phyloP scores from a whole-genome alignment of 2,329 filamentous ascomycete species.

The Fusarium sp. region DNA sequence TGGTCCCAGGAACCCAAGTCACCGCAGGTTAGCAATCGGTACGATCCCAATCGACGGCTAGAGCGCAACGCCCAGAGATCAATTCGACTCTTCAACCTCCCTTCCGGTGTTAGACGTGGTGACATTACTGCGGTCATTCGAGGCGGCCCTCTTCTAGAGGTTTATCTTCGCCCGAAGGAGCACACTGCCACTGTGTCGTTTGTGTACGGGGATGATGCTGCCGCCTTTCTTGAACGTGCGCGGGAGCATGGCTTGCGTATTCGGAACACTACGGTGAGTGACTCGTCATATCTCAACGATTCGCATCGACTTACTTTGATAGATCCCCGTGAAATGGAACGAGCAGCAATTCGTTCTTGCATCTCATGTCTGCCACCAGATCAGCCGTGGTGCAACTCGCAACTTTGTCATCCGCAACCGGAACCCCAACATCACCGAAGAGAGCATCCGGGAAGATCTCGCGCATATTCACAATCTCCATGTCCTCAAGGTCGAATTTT shows the following conservation, averaged over 20 bases:
- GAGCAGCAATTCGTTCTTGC: slow-evolving; percentile 73
- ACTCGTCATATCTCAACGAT: no score
- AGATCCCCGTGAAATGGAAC: slow-evolving; percentile 75
- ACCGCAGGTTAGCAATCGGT: not conserved
- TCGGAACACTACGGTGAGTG: slow-evolving; percentile 68
- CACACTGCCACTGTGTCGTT: slow-evolving; percentile 73
- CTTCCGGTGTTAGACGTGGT: slow-evolving; percentile 67
- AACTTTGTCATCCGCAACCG: slow-evolving; percentile 74
- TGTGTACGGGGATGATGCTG: slow-evolving; percentile 67
- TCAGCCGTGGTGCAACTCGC: slow-evolving; percentile 71
- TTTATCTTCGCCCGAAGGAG: slow-evolving; percentile 68
- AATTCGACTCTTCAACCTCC: slow-evolving; percentile 67
- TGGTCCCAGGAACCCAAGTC: not conserved
- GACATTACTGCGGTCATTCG: slow-evolving; percentile 71
- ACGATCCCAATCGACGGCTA: slow-evolving; percentile 13
- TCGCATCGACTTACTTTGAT: not conserved
- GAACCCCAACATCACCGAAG: slow-evolving; percentile 65
- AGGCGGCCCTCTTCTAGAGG: slow-evolving; percentile 74
- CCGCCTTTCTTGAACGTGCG: slow-evolving; percentile 69
- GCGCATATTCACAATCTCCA: slow-evolving; percentile 83
- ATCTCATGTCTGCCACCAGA: slow-evolving; percentile 68
- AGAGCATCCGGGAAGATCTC: slow-evolving; percentile 72
- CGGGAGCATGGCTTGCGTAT: slow-evolving; percentile 73
- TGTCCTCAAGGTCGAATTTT: slow-evolving; percentile 70
- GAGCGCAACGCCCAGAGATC: slow-evolving; percentile 60